Evolutionary conservation across 805 yeast species (phyloP), one percentile per base, ranked within the genome.

Genomic region (Pichia nanzhaoensis): DNA sequence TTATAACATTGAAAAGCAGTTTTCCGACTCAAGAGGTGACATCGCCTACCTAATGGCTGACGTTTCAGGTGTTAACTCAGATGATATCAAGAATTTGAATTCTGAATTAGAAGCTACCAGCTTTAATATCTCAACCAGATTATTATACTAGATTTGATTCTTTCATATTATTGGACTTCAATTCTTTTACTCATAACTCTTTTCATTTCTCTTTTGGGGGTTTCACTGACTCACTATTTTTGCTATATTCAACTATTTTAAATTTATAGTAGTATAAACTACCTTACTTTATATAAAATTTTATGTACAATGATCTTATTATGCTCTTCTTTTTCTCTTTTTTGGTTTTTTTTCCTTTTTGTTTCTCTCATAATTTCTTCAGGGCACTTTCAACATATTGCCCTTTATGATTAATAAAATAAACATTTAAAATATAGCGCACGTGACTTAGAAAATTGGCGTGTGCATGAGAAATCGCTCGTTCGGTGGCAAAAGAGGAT

Each of bases 31-130:
- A 21, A 80, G 85, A 63, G 96, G 96, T 53, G 95, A 87, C 48
- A 83, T 93, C 60, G 99, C 99, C 48, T 93, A 93, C 70, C 76
- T 93, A 67, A 90, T 93, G 95, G 97, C 98, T 34, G 99, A 93
- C 69, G 87, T 93, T 59, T 77, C 93, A 34, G 85, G 85, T 53
- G 97, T 91, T 44, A 77, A 82, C 56, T 71, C 73, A 49, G 78
- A 80, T 52, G 96, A 89, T 62, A 88, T 93, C 69, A 88, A 85
- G 68, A 70, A 78, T 21, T 76, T 93, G 53, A 82, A 90, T 66
- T 85, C 85, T 60, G 84, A 84, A 65, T 78, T 93, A 58, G 95
- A 84, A 67, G 77, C 79, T 61, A 91, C 98, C 39, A 89, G 91
- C 36, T 88, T 82, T 77, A 88, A 85, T 68, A 85, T 93, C 59